Evolutionary conservation across 306 rosid genomes (phyloP), one percentile per base, ranked within the genome.

Genomic region (Ochetophila trinervis): DNA sequence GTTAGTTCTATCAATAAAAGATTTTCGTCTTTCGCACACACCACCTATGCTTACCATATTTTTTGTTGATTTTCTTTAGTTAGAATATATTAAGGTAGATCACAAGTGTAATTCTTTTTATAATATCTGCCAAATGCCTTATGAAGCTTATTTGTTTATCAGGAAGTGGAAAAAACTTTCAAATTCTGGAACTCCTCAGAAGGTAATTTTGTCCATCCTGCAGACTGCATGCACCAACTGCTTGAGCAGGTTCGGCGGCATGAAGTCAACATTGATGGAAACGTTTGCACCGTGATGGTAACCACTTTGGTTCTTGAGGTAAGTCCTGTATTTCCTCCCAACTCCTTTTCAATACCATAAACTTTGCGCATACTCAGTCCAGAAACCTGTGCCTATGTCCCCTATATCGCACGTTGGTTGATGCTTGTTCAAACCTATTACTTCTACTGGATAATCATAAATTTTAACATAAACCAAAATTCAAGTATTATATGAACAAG

Each of bases 231-330:
- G 75, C 88, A 85, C 64, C 86, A 82, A 64, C 72, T 87, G 81
- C 91, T 90, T 17, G 95, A 87, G 78, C 87, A 87, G 72, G 91
- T 90, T 48, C 83, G 91, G 78, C 82, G 73, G 42, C 88, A 81
- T 75, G 79, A 74, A 80, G 96, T 90, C 60, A 87, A 84, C 35
- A 69, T 90, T 40, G 89, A 87, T 60, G 89, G 91, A 37, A 81
- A 72, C 73, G 79, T 87, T 72, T 87, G 91, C 63, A 72, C 95
- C 13, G 91, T 83, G 69, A 84, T 90, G 83, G 95, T 90, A 42
- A 87, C 95, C 72, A 85, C 91, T 57, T 78, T 87, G 83, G 95
- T 90, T 76, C 86, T 90, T 67, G 96, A 90, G 95, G 96, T 90
- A 81, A 45, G 23, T 52, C 59, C 49, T 48, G 62, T 24, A 63